These are phyloP conservation scores for Euphorbia corollata DNA, from an alignment of 441 rosid genomes.

Conservation along the genomic window DNA sequence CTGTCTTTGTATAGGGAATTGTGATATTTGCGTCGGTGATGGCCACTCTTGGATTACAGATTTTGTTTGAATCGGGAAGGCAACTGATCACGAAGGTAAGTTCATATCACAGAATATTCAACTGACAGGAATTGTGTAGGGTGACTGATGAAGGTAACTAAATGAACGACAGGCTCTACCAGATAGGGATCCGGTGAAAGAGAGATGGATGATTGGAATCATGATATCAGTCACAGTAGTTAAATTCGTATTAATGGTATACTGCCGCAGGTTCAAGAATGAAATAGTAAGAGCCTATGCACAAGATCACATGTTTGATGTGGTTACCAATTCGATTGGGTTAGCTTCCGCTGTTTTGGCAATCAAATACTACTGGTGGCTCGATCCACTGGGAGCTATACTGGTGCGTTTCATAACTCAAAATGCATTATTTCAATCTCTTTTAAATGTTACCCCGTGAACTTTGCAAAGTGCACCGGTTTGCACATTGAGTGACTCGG, in stretches of 20 bases:
- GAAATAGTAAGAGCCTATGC: slow-evolving; percentile 61
- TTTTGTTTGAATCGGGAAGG: slow-evolving; percentile 46
- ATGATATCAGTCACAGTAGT: slow-evolving; percentile 50
- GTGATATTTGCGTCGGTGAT: slow-evolving; percentile 54
- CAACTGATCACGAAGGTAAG: slow-evolving; percentile 35
- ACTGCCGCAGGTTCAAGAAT: slow-evolving; percentile 54
- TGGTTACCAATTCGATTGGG: slow-evolving; percentile 59
- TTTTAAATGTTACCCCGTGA: no score
- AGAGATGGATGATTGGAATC: slow-evolving; percentile 70
- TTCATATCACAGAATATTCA: no score
- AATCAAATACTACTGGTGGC: slow-evolving; percentile 60
- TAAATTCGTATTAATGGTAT: slow-evolving; percentile 44
- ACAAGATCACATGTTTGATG: slow-evolving; percentile 68
- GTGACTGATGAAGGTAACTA: neutral
- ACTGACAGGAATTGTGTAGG: neutral
- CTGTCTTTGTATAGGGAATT: slow-evolving; percentile 33
- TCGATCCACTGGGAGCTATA: slow-evolving; percentile 65
- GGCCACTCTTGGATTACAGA: slow-evolving; percentile 56
- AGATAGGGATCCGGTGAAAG: slow-evolving; percentile 43
- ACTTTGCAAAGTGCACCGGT: no score
- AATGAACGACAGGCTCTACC: slow-evolving; percentile 35
- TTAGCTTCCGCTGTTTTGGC: slow-evolving; percentile 50
- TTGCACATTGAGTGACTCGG: no score
- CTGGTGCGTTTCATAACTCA: slow-evolving; percentile 39
- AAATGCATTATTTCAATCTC: no score